These are phyloP conservation scores for Monosporascus cannonballus DNA, from an alignment of 2,329 filamentous ascomycete genomes.

Conservation along the genomic window DNA sequence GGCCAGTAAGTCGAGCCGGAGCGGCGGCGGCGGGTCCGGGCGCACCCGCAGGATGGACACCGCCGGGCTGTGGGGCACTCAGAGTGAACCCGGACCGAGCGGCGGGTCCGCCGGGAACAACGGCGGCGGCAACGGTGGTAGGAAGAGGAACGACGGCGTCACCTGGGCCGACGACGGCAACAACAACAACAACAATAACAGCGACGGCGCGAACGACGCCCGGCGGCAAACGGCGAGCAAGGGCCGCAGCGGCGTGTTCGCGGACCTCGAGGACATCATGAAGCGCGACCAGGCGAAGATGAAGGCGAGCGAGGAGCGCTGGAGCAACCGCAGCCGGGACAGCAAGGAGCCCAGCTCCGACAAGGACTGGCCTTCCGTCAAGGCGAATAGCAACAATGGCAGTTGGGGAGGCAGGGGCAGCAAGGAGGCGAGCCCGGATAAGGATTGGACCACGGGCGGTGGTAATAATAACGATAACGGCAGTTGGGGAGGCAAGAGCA, in stretches of 20 bases:
- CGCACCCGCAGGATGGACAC: neutral
- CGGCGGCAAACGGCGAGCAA: neutral
- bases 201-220: neutral
- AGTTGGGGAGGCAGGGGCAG: neutral
- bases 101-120: neutral
- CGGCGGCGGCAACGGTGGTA: neutral
- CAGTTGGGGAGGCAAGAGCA: conserved; percentile 1
- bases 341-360: conserved; percentile 12
- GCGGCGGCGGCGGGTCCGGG: neutral
- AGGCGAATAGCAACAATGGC: neutral
- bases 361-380: neutral
- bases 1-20: no score
- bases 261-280: conserved; percentile 5
- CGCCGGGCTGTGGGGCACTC: neutral
- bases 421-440: conserved; percentile 5
- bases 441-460: neutral
- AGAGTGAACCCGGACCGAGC: neutral
- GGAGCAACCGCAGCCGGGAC: conserved; percentile 7
- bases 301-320: conserved; percentile 10
- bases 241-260: neutral
- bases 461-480: neutral
- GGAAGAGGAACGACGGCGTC: neutral
- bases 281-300: conserved; percentile 8
- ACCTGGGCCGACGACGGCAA: neutral
- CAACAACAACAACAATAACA: neutral